A percentile compares a stretch with the other conserved stretches of the same genome.
phyloP scores from a whole-genome alignment of 306 rosid genomes.

The Mucuna pruriens region DNA sequence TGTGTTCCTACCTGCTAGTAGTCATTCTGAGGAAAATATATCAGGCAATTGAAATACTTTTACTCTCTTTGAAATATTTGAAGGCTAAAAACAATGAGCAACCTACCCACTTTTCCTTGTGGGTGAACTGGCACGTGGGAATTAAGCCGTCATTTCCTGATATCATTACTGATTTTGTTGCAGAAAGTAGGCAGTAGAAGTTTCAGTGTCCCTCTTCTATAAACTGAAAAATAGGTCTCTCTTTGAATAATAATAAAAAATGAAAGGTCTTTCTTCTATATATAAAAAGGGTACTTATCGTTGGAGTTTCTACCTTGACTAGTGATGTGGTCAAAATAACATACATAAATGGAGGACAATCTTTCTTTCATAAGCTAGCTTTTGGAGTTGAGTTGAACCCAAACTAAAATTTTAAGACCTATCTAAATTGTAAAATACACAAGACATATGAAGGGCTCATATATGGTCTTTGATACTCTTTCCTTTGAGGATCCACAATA shows the following conservation, averaged over 20 bases:
- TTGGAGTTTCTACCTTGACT: too few relatives aligned
- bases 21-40: neutral
- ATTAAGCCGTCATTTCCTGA: slow-evolving; percentile 3
- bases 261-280: neutral
- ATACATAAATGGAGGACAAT: too few relatives aligned
- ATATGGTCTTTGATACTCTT: neutral
- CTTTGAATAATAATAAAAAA: too few relatives aligned
- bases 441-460: slow-evolving; percentile 1
- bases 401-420: too few relatives aligned
- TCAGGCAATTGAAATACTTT: too few relatives aligned
- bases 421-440: neutral
- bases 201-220: neutral
- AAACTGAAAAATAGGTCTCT: neutral
- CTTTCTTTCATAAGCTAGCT: too few relatives aligned
- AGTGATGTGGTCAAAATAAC: too few relatives aligned
- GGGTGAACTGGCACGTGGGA: neutral
- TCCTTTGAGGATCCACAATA: neutral
- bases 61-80: too few relatives aligned
- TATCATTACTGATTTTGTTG: neutral
- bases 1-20: slow-evolving; percentile 14
- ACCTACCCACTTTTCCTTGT: neutral
- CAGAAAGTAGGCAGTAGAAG: slow-evolving; percentile 8
- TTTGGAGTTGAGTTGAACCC: too few relatives aligned
- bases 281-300: neutral
- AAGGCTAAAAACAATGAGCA: too few relatives aligned